Base-by-base conservation (phyloP, 768 basidiomycete species). In the Pleurotus tuoliensis region DNA sequence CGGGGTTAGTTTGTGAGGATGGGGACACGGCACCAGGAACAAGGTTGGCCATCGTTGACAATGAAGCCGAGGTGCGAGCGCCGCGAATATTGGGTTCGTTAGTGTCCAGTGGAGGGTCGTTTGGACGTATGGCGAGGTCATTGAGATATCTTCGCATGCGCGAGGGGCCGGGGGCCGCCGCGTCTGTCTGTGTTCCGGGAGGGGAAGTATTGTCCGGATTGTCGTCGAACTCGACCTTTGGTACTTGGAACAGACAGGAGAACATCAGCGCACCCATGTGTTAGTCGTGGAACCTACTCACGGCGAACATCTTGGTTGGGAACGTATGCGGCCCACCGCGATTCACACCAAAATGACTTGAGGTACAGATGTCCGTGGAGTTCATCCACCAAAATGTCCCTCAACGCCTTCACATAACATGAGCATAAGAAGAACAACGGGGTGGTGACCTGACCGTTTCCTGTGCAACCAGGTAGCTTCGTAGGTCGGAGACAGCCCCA, bases 281-380 rank as follows among this genome's bases (percentile, higher is more conserved):
- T 9, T 16, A 7, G 27, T 49, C 18, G 60, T 52, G 40, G 56
- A 58, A 37, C 46, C 4, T 13, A 74, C 91, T 72, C 64, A 95
- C 95, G 79, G 9, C 30, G 30, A 11, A 72, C 70, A 55, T 84
- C 81, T 67, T 98, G 97, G 53, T 88, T 88, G 0, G 88, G 85
- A 9, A 80, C 73, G 67, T 97, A 98, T 0, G 90, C 72, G 15
- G 84, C 77, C 97, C 97, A 99, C 27, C 96, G 84, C 4, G 86
- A 82, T 62, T 98, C 96, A 66, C 92, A 94, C 86, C 94, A 97
- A 69, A 94, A 96, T 0, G 90, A 92, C 66, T 96, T 97, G 58
- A 99, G 83, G 71, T 97, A 99, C n/a, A 99, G 73, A 71, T 99
- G 97, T 62, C 86, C 92, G 66, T 98, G 95, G 11, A 99, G 79